These are phyloP conservation scores for Neurospora tetraspora DNA, from an alignment of 495 filamentous ascomycete species.

Conservation along the genomic window DNA sequence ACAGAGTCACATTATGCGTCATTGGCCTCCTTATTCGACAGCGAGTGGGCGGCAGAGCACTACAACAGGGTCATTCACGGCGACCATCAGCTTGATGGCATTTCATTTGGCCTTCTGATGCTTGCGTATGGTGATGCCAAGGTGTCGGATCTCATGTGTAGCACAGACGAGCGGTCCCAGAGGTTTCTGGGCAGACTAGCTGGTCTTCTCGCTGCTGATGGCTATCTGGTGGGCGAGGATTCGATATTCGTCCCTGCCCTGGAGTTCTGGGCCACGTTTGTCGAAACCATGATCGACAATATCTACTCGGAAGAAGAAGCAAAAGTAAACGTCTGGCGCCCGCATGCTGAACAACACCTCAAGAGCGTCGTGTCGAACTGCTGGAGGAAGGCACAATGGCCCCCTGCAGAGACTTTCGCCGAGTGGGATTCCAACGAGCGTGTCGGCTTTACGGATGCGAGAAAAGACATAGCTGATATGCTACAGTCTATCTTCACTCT, in stretches of 20 bases:
- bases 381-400: slow-evolving; percentile 54
- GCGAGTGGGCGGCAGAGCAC: slow-evolving; percentile 40
- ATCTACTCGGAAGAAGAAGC: slow-evolving; percentile 24
- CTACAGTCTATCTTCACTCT: slow-evolving; percentile 66
- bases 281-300: slow-evolving; percentile 42
- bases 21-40: slow-evolving; percentile 47
- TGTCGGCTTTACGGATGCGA: slow-evolving; percentile 62
- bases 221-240: slow-evolving; percentile 69
- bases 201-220: slow-evolving; percentile 57
- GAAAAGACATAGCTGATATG: slow-evolving; percentile 73
- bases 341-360: slow-evolving; percentile 30
- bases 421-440: slow-evolving; percentile 67
- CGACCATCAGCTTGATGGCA: slow-evolving; percentile 52
- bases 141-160: slow-evolving; percentile 39
- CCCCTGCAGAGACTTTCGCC: slow-evolving; percentile 35
- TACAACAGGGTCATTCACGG: slow-evolving; percentile 47
- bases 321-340: slow-evolving; percentile 17
- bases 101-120: slow-evolving; percentile 59
- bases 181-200: slow-evolving; percentile 43
- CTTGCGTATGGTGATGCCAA: slow-evolving; percentile 58
- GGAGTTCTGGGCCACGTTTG: slow-evolving; percentile 75
- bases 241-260: slow-evolving; percentile 63
- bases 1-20: slow-evolving; percentile 41
- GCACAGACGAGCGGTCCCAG: slow-evolving; percentile 31
- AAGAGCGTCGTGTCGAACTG: slow-evolving; percentile 49